A percentile compares a stretch with the other conserved stretches of the same genome.
phyloP scores from a whole-genome alignment of 257 asterid genomes.

The Jacaranda mimosifolia region DNA sequence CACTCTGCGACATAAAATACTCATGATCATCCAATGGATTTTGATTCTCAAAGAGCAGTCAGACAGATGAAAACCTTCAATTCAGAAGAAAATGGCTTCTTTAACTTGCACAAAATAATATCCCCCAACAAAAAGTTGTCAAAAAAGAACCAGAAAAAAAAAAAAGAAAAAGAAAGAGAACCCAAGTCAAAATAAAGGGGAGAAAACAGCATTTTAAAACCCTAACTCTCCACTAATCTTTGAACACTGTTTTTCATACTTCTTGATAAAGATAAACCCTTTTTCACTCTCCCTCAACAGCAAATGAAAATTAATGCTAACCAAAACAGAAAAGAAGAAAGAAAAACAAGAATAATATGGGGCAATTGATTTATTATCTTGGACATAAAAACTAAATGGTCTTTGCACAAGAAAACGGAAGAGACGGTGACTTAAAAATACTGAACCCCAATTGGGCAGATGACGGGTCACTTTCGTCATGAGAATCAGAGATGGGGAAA shows the following conservation, averaged over 20 bases:
- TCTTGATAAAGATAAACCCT: not conserved
- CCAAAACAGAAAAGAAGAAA: not conserved
- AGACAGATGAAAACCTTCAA: not conserved
- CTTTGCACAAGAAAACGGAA: slow-evolving; percentile 4
- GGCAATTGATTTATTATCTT: not conserved
- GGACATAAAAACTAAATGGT: not conserved
- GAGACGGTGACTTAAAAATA: not conserved
- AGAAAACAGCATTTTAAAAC: not conserved
- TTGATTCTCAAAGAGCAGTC: not conserved
- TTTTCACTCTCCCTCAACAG: not conserved
- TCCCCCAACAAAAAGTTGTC: slow-evolving; percentile 7
- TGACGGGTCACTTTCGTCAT: slow-evolving; percentile 56
- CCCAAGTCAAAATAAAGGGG: not conserved
- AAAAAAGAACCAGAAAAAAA: too few relatives aligned
- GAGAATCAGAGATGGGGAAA: slow-evolving; percentile 51
- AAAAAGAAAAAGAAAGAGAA: too few relatives aligned
- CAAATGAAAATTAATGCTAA: not conserved
- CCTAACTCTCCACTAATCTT: slow-evolving; percentile 21
- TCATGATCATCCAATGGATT: slow-evolving; percentile 23
- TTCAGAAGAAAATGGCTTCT: not conserved
- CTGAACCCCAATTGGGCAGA: slow-evolving; percentile 36
- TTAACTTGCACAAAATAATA: not conserved
- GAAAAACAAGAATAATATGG: not conserved
- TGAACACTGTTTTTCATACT: not conserved
- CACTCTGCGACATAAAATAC: slow-evolving; percentile 9